Conservation (phyloP, 352 stramenopile genomes). For the Aphanomyces astaci region DNA sequence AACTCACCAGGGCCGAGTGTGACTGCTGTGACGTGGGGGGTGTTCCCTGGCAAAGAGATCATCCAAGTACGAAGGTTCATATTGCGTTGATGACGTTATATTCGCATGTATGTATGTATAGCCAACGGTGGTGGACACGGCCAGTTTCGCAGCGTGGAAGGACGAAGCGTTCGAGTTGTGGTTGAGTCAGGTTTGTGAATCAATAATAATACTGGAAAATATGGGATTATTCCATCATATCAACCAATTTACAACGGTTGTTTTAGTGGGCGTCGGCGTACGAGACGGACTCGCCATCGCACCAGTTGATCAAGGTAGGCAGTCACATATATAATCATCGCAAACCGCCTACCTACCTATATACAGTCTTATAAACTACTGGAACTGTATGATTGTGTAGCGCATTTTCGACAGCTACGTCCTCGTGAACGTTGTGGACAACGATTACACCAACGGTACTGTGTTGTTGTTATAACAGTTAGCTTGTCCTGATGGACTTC, state of each 20-base stretch:
- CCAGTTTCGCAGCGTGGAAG: conserved; percentile 91
- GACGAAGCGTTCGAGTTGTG: conserved; percentile 97
- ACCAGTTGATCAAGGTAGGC: conserved; percentile 50
- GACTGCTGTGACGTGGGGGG: conserved; percentile 96
- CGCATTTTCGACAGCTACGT: conserved; percentile 94
- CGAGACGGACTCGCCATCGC: conserved; percentile 62
- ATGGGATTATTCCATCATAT: no score
- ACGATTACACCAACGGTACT: conserved; percentile 90
- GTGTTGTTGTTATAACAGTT: no score
- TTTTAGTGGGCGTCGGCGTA: conserved; percentile 91
- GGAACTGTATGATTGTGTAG: conserved; percentile 62
- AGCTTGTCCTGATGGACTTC: no score
- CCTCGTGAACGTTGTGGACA: conserved; percentile 98
- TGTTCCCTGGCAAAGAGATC: conserved; percentile 93
- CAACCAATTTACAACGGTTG: no score
- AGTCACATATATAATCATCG: no score
- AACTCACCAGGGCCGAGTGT: conserved; percentile 77
- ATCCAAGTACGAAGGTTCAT: no score
- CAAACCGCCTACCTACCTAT: no score
- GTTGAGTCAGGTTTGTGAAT: conserved; percentile 67
- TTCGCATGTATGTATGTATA: no score
- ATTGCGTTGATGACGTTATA: no score
- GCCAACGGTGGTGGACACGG: conserved; percentile 96
- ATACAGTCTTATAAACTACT: background rate
- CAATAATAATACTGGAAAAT: no score